Percentiles rank a stretch among this genome's conserved stretches.
These are phyloP conservation scores for Neurospora sp. DNA, from an alignment of 495 filamentous ascomycete species.

Conservation along the genomic window DNA sequence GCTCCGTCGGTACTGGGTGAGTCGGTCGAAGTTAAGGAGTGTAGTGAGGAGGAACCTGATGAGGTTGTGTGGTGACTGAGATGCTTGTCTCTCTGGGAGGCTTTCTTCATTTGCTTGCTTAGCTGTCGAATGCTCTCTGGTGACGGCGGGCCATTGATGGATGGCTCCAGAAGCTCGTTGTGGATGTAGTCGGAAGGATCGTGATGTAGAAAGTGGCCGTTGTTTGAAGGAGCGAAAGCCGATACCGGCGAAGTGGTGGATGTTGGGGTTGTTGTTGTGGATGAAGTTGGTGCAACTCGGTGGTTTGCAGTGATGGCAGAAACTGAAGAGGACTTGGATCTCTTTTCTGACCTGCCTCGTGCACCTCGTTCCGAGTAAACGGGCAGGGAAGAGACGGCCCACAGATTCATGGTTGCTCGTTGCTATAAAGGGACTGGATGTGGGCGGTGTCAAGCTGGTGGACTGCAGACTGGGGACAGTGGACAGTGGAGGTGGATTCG, in stretches of 20 bases:
- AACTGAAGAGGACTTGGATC: slow-evolving; percentile 4
- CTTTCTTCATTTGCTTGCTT: slow-evolving; percentile 39
- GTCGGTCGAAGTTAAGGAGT: slow-evolving; percentile 29
- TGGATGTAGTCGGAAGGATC: slow-evolving; percentile 15
- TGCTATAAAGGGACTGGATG: neutral
- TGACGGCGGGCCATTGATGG: slow-evolving; percentile 44
- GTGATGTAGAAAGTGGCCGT: slow-evolving; percentile 5
- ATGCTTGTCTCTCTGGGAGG: slow-evolving; percentile 34
- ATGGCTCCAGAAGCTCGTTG: slow-evolving; percentile 32
- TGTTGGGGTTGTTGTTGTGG: slow-evolving; percentile 1
- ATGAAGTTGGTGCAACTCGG: neutral
- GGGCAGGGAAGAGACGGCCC: slow-evolving; percentile 24
- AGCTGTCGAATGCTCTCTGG: slow-evolving; percentile 43
- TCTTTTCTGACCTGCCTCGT: slow-evolving; percentile 15
- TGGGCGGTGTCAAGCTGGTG: slow-evolving; percentile 2
- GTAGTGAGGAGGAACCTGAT: slow-evolving; percentile 38
- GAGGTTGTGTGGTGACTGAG: slow-evolving; percentile 35
- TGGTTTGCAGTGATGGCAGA: neutral
- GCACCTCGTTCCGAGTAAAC: slow-evolving; percentile 17
- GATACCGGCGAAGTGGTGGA: slow-evolving; percentile 2
- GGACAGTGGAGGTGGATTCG: neutral
- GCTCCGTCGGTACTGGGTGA: slow-evolving; percentile 21
- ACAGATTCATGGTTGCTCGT: slow-evolving; percentile 22
- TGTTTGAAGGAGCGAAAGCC: slow-evolving; percentile 3
- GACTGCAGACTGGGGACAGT: neutral